Percentiles rank a stretch among this genome's conserved stretches.
These are phyloP conservation scores for Antarctomyces pellizariae DNA, from an alignment of 495 filamentous ascomycete genomes.

Conservation along the genomic window DNA sequence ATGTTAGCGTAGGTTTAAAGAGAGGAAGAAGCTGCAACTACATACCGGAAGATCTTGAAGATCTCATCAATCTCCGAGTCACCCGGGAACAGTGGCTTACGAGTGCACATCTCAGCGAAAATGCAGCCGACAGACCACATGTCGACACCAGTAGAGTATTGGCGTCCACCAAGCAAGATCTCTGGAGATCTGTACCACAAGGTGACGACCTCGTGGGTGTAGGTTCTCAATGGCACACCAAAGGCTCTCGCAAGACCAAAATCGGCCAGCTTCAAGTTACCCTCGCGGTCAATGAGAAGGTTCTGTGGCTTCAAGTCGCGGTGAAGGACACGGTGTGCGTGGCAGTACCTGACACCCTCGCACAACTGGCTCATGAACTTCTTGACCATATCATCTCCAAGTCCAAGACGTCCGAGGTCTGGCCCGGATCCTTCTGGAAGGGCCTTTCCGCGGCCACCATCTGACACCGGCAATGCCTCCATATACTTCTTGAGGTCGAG, in stretches of 20 bases:
- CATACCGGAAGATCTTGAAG: constrained; percentile 95
- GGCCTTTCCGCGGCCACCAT: constrained; percentile 75
- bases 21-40: constrained; percentile 4
- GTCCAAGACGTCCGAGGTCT: constrained; percentile 44
- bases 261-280: constrained; percentile 92
- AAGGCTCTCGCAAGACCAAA: constrained; percentile 94
- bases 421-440: constrained; percentile 54
- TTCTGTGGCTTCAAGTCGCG: constrained; percentile 97
- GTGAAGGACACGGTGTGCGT: constrained; percentile 84
- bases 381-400: constrained; percentile 83
- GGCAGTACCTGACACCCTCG: constrained; percentile 81
- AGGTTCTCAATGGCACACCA: constrained; percentile 85
- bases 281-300: constrained; percentile 78
- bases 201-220: constrained; percentile 97
- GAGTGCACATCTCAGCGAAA: constrained; percentile 98
- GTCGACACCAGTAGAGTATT: constrained; percentile 95
- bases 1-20: constrained; percentile 1
- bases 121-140: constrained; percentile 99
- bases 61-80: constrained; percentile 99
- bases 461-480: constrained; percentile 79
- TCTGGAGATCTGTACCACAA: constrained; percentile 98
- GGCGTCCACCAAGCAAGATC: constrained; percentile 86
- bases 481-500: constrained; percentile 96
- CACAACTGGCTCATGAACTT: constrained; percentile 93
- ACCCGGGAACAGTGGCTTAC: constrained; percentile 89